A percentile compares a stretch with the other conserved stretches of the same genome.
phyloP scores from a whole-genome alignment of 2,329 filamentous ascomycete species.

The Pseudocercospora cruenta region DNA sequence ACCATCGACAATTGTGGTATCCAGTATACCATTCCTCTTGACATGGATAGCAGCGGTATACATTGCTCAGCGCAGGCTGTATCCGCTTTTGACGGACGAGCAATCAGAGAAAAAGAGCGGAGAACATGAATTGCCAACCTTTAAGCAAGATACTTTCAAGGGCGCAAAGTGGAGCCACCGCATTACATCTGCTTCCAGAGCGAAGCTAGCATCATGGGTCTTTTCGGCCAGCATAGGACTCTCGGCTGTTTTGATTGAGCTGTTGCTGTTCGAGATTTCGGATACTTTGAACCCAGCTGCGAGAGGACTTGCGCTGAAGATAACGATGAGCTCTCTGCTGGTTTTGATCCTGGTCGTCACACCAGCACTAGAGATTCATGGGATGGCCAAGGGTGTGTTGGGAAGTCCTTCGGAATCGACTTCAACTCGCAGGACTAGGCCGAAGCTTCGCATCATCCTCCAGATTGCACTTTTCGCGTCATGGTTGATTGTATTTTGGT shows the following conservation, averaged over 20 bases:
- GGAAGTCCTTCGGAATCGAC: constrained; percentile 65
- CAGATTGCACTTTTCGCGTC: constrained; percentile 64
- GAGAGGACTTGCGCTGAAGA: constrained; percentile 67
- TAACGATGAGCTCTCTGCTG: constrained; percentile 72
- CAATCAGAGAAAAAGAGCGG: constrained; percentile 57
- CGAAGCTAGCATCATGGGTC: constrained; percentile 54
- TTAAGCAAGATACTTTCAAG: constrained; percentile 52
- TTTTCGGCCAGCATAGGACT: constrained; percentile 79
- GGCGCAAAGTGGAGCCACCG: constrained; percentile 26
- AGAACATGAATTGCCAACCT: constrained; percentile 65
- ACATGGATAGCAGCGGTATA: constrained; percentile 68
- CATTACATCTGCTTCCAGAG: constrained; percentile 34
- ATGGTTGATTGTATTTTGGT: constrained; percentile 79
- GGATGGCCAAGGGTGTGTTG: constrained; percentile 53
- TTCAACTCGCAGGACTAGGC: constrained; percentile 59
- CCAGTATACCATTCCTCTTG: constrained; percentile 68
- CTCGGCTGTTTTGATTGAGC: constrained; percentile 74
- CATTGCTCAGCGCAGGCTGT: constrained; percentile 69
- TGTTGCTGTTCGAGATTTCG: constrained; percentile 83
- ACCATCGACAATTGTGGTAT: constrained; percentile 59
- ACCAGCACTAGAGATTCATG: constrained; percentile 76
- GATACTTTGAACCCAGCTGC: constrained; percentile 71
- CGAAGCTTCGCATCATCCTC: constrained; percentile 53
- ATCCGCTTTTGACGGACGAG: constrained; percentile 68
- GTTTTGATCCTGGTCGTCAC: constrained; percentile 74